Evolutionary conservation across 768 basidiomycete genomes (phyloP).

Genomic region (Neoboletus brunneissimus): DNA sequence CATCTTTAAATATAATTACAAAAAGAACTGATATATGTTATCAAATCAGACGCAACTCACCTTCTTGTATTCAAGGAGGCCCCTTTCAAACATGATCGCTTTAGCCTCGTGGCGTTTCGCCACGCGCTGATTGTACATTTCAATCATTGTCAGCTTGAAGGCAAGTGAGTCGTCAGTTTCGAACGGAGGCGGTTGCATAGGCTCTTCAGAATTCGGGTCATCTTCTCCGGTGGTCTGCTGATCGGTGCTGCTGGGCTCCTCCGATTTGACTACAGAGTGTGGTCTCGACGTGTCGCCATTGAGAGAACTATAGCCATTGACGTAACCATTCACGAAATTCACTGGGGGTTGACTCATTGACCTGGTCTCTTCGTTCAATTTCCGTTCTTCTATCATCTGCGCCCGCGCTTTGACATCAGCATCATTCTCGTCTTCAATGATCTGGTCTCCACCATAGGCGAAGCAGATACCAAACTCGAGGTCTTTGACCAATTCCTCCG

Average conservation of each 20-base stretch:
- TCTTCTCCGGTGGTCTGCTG: constrained; percentile 47
- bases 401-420: constrained; percentile 58
- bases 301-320: constrained; percentile 36
- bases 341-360: constrained; percentile 22
- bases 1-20: constrained; percentile 50
- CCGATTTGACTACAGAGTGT: constrained; percentile 35
- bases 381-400: constrained; percentile 41
- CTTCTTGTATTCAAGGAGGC: constrained; percentile 92
- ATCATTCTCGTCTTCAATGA: constrained; percentile 76
- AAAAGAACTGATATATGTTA: not conserved
- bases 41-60: constrained; percentile 39
- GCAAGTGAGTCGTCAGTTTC: constrained; percentile 82
- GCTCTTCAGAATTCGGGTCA: constrained; percentile 60
- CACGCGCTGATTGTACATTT: constrained; percentile 88
- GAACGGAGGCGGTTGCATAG: constrained; percentile 68
- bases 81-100: constrained; percentile 87
- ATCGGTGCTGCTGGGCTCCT: constrained; percentile 41
- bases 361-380: constrained; percentile 18
- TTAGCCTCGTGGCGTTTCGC: constrained; percentile 84
- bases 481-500: constrained; percentile 92
- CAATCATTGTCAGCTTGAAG: constrained; percentile 85
- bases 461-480: constrained; percentile 91
- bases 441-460: constrained; percentile 80
- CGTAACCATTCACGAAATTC: constrained; percentile 26
- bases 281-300: constrained; percentile 36